A percentile compares a stretch with the other conserved stretches of the same genome.
phyloP scores from a whole-genome alignment of 2,329 filamentous ascomycete genomes.

The Zymoseptoria ardabiliae region DNA sequence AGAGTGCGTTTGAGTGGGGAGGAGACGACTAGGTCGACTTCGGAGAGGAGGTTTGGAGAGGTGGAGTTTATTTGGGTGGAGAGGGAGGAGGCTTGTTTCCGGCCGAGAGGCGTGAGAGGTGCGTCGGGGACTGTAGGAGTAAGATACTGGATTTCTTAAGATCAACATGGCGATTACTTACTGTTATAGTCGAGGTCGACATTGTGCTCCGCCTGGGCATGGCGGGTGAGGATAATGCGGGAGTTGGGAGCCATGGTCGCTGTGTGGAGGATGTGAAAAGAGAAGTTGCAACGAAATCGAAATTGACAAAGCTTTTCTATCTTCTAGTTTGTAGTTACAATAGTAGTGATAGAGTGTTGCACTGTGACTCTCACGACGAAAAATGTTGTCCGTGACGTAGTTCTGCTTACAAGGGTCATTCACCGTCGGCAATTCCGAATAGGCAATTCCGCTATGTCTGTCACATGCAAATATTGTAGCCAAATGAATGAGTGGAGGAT shows the following conservation, averaged over 20 bases:
- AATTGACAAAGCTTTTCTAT: neutral
- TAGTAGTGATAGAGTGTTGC: no score
- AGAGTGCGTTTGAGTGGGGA: constrained; percentile 28
- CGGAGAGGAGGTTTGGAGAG: constrained; percentile 12
- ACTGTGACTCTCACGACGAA: no score
- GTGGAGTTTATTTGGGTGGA: constrained; percentile 15
- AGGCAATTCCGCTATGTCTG: no score
- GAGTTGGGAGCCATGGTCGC: constrained; percentile 27
- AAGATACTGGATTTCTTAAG: neutral
- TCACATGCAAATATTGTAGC: no score
- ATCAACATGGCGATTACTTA: constrained; percentile 6
- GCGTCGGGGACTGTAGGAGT: constrained; percentile 24
- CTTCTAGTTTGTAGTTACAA: neutral
- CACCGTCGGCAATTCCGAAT: no score
- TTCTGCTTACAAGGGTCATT: no score
- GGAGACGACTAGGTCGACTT: constrained; percentile 25
- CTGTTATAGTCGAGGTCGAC: constrained; percentile 28
- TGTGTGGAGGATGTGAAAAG: neutral
- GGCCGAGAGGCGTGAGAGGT: constrained; percentile 27
- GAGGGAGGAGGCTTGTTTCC: constrained; percentile 28
- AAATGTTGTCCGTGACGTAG: no score
- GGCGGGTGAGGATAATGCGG: constrained; percentile 27
- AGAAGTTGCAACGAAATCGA: neutral
- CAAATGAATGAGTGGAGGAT: no score
- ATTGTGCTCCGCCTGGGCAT: constrained; percentile 30